Evolutionary conservation across 73 alveolate species (phyloP), one percentile per base, ranked within the genome.

Genomic region (Paramecium sexaurelia): DNA sequence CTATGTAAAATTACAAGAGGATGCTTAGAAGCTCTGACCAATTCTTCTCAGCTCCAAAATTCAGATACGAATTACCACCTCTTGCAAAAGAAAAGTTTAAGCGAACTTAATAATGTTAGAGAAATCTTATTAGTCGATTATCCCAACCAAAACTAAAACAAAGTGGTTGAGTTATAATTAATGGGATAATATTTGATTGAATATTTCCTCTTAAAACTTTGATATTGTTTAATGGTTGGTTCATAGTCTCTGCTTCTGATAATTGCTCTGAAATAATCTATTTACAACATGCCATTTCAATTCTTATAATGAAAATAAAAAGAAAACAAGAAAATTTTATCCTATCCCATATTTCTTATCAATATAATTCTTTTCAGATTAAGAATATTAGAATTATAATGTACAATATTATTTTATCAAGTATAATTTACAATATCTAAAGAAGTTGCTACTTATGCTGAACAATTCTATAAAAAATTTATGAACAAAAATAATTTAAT

Each of bases 371-470:
- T 71, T 92, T 56, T 92, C 92, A 93, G 96, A 94, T 75, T 89
- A 94, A 73, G 96, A 94, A 92, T 87, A 92, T 61, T 94, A 95
- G 96, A 85, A 94, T 85, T 87, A 93, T 75, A 96, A 92, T 13
- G 92, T 95, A 11, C 96, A n/a, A n/a, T n/a, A n/a, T n/a, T n/a
- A n/a, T n/a, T n/a, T n/a, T n/a, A n/a, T n/a, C n/a, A n/a, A n/a
- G n/a, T n/a, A n/a, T n/a, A n/a, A n/a, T n/a, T n/a, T n/a, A n/a
- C n/a, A n/a, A n/a, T n/a, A n/a, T n/a, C 67, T 51, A 95, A 94
- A 86, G 97, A 94, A 85, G 92, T 94, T 20, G 93, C 95, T 7
- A 71, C 57, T 17, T 92, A 85, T 73, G 91, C 91, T 32, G 82
- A 95, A 41, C 35, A 45, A 37, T 33, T 67, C 92, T 51, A 94